Conservation (phyloP, 2,329 filamentous ascomycete genomes). For the Lachnellula cervina region DNA sequence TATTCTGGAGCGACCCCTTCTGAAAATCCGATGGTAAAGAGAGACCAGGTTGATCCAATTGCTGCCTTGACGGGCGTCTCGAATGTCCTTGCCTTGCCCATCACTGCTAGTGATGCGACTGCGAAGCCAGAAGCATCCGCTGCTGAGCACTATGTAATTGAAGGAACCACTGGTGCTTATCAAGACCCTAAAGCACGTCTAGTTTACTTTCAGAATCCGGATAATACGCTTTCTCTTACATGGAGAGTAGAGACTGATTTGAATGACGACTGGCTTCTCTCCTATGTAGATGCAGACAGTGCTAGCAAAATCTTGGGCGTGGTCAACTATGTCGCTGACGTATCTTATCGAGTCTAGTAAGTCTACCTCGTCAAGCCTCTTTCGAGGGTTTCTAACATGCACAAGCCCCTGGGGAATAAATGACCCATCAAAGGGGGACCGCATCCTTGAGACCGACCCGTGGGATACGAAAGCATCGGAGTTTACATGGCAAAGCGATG, state of each 20-base stretch:
- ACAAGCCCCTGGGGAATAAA: constrained; percentile 47
- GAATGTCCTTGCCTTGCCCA: constrained; percentile 10
- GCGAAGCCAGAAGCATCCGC: constrained; percentile 9
- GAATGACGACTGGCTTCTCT: constrained; percentile 52
- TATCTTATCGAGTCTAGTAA: constrained; percentile 50
- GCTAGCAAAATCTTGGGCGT: constrained; percentile 47
- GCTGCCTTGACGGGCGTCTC: constrained; percentile 35
- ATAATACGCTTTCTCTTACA: constrained; percentile 43
- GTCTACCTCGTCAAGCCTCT: constrained; percentile 17
- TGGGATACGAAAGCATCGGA: constrained; percentile 43
- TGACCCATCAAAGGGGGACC: constrained; percentile 47
- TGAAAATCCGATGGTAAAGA: constrained; percentile 37
- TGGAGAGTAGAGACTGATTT: constrained; percentile 58
- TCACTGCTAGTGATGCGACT: constrained; percentile 6
- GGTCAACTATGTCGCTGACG: constrained; percentile 53
- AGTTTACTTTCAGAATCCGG: constrained; percentile 47
- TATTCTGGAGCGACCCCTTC: constrained; percentile 41
- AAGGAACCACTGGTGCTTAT: constrained; percentile 43
- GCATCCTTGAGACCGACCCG: constrained; percentile 43
- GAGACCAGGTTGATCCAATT: constrained; percentile 39
- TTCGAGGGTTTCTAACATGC: constrained; percentile 6
- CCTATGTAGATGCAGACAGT: constrained; percentile 46
- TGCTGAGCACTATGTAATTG: constrained; percentile 32
- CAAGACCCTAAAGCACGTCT: constrained; percentile 51
- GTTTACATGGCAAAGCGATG: constrained; percentile 50